Evolutionary conservation across 1,139 yeast species (phyloP).

Genomic region (Meyerozyma athensensis): DNA sequence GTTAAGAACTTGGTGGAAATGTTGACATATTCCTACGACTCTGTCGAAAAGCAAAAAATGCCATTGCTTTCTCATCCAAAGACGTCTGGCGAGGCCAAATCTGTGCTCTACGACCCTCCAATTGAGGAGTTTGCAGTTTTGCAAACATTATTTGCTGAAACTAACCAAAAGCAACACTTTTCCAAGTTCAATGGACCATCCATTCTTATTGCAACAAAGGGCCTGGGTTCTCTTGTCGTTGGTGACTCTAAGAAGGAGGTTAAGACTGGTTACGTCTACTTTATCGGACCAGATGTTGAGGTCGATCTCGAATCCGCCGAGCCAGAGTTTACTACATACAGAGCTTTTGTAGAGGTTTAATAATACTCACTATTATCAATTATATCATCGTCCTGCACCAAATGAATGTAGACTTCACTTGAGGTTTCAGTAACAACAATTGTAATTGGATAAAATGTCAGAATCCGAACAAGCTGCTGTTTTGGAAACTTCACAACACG

Average conservation of each 20-base stretch:
- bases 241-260: constrained; percentile 42
- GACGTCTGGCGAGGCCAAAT: constrained; percentile 62
- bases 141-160: constrained; percentile 55
- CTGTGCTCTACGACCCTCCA: constrained; percentile 86
- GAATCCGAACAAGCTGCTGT: background rate
- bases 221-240: constrained; percentile 56
- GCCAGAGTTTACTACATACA: constrained; percentile 62
- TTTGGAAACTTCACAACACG: too few relatives aligned
- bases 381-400: too few relatives aligned
- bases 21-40: constrained; percentile 86
- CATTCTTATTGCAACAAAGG: constrained; percentile 77
- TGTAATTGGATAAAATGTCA: too few relatives aligned
- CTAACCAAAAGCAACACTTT: constrained; percentile 44
- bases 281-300: constrained; percentile 73
- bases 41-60: constrained; percentile 93
- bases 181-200: constrained; percentile 81
- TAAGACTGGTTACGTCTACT: constrained; percentile 72
- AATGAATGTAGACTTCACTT: too few relatives aligned
- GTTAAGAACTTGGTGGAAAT: constrained; percentile 82
- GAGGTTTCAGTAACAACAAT: too few relatives aligned
- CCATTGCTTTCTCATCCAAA: constrained; percentile 57
- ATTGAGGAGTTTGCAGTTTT: constrained; percentile 92
- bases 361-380: too few relatives aligned
- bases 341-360: constrained; percentile 84
- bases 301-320: constrained; percentile 52